These are phyloP conservation scores for Saccharomycopsis synnaedendra DNA, from an alignment of 805 yeast genomes.

Conservation along the genomic window DNA sequence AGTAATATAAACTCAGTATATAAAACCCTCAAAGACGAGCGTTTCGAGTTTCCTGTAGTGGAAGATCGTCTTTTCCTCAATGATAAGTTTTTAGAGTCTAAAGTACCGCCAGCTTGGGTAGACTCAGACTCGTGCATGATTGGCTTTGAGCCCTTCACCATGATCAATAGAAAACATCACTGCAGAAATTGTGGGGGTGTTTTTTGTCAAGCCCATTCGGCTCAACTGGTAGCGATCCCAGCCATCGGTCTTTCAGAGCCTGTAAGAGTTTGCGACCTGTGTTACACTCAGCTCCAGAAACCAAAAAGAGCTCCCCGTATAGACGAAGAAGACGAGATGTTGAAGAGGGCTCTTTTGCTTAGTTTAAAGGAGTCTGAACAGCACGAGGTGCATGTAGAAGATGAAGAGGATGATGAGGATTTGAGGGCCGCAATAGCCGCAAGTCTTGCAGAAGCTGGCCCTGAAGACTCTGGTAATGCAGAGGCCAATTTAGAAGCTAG, in stretches of 20 bases:
- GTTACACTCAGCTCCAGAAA: constrained; percentile 48
- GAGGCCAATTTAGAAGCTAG: constrained; percentile 27
- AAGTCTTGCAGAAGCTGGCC: constrained; percentile 56
- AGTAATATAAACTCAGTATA: constrained; percentile 51
- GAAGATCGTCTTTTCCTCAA: constrained; percentile 27
- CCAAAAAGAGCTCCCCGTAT: constrained; percentile 3
- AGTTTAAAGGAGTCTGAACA: constrained; percentile 50
- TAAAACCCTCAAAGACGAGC: constrained; percentile 47
- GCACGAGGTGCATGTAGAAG: constrained; percentile 2
- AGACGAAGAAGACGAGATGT: constrained; percentile 60
- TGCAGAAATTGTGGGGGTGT: constrained; percentile 97
- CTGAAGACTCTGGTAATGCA: not conserved
- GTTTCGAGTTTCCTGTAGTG: constrained; percentile 52
- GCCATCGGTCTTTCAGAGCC: constrained; percentile 79
- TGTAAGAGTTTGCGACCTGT: constrained; percentile 89
- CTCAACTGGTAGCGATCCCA: constrained; percentile 58
- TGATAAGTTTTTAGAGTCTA: constrained; percentile 60
- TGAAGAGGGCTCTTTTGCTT: constrained; percentile 66
- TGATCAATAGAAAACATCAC: constrained; percentile 87
- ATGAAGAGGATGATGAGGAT: constrained; percentile 26
- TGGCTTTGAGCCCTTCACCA: constrained; percentile 68
- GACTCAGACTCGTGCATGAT: constrained; percentile 95
- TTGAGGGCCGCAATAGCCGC: constrained; percentile 93
- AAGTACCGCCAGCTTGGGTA: constrained; percentile 95
- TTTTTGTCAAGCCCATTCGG: constrained; percentile 77